Evolutionary conservation across 1,284 basidiomycete species (phyloP).

Genomic region (Cryptococcus wingfieldii): DNA sequence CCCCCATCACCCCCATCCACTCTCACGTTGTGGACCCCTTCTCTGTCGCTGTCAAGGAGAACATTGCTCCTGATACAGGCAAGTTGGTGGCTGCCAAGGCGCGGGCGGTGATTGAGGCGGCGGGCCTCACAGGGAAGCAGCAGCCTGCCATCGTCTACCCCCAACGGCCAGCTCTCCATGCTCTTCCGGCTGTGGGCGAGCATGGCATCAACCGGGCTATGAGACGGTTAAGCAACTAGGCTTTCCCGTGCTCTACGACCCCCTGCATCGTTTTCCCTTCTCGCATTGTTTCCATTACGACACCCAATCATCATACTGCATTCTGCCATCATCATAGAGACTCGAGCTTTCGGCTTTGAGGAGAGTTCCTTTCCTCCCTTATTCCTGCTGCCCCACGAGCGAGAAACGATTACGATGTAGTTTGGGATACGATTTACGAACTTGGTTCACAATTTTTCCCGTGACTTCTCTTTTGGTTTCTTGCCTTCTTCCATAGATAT

Average conservation of each 20-base stretch:
- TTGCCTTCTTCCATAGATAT: neutral
- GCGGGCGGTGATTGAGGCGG: conserved; percentile 1
- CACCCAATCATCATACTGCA: conserved; percentile 1
- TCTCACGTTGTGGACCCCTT: conserved; percentile 29
- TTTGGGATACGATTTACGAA: neutral
- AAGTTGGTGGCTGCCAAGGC: conserved; percentile 14
- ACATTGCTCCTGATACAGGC: conserved; percentile 32
- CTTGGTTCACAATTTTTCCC: neutral
- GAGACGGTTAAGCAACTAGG: conserved; percentile 38
- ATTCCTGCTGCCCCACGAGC: neutral
- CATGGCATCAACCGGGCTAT: conserved; percentile 20
- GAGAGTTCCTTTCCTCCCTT: neutral
- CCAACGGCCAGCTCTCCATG: conserved; percentile 25
- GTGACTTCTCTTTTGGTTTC: neutral
- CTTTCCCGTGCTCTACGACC: neutral
- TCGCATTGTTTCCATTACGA: conserved; percentile 2
- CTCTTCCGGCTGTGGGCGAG: conserved; percentile 22
- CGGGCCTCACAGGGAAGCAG: conserved; percentile 6
- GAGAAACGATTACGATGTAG: neutral
- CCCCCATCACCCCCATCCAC: conserved; percentile 46
- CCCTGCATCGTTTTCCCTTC: neutral
- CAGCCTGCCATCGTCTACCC: conserved; percentile 11
- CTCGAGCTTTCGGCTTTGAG: neutral
- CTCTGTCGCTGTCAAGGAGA: conserved; percentile 39
- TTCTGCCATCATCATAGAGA: neutral